Evolutionary conservation across 2,329 filamentous ascomycete genomes (phyloP), one percentile per base, ranked within the genome.

Genomic region (Lomentospora prolificans): DNA sequence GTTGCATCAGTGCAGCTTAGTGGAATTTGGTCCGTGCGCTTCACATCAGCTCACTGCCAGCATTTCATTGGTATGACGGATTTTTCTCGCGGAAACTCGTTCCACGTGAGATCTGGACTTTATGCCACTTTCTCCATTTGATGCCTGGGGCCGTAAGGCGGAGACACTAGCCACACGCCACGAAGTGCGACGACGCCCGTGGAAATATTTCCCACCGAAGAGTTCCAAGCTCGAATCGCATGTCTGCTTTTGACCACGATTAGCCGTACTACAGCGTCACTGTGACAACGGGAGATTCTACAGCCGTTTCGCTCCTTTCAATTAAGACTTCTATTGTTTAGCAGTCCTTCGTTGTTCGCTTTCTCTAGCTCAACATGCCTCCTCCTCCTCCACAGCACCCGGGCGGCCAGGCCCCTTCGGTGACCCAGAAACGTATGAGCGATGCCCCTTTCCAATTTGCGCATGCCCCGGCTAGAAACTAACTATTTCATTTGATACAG

Each of bases 401-500:
- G 12, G 44, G 44, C 22, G 2, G 17, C 19, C 44, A 48, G 44
- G 44, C 44, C 6, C 44, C 44, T 22, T 48, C 44, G 17, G 44
- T 48, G 17, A 48, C 19, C 44, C 44, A 48, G 22, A 48, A 48
- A 22, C 44, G 44, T 48, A 48, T 19, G 44, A 48, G 44, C 5
- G 7, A 22, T 22, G 12, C 6, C 17, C 22, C 44, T 48, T 48
- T 9, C 6, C 44, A 10, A 22, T 17, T 27, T 25, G 22, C 22
- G 22, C 24, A 10, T 48, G 17, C 22, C 10, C 17, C 12, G 10
- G 17, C 22, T 5, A 17, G 17, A 41, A 28, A 12, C 48, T 51
- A 51, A 51, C 48, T 14, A 17, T 51, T 28, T 19, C 27, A n/a
- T n/a, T 30, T 9, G 9, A 17, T 25, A 51, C 69, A 95, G 90